A percentile compares a stretch with the other conserved stretches of the same genome.
Evolutionary conservation across 2,329 filamentous ascomycete species (phyloP).

Genomic region (Penicillium sumatraense): DNA sequence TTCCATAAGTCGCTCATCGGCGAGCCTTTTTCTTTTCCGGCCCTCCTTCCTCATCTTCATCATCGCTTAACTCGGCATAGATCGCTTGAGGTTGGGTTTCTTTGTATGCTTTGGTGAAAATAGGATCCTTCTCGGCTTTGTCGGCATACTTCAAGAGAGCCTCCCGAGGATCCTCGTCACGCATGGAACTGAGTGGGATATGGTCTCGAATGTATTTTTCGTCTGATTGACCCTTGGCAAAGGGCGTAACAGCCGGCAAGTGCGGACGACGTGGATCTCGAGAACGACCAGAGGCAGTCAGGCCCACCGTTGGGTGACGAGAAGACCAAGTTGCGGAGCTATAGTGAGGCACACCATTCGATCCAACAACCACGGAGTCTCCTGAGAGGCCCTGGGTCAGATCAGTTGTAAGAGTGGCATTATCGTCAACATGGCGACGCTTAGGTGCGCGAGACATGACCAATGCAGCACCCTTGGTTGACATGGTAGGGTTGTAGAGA

Average conservation of each 20-base stretch:
- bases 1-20: constrained; percentile 30
- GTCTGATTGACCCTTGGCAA: constrained; percentile 87
- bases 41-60: constrained; percentile 69
- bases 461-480: constrained; percentile 77
- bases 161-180: constrained; percentile 94
- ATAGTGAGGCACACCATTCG: constrained; percentile 73
- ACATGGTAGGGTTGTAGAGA: constrained; percentile 86
- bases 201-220: constrained; percentile 85
- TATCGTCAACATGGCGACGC: constrained; percentile 92
- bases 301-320: constrained; percentile 70
- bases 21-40: constrained; percentile 66
- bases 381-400: constrained; percentile 79
- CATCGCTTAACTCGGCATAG: constrained; percentile 87
- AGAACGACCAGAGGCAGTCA: constrained; percentile 77
- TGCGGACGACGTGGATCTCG: constrained; percentile 84
- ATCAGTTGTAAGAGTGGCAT: constrained; percentile 84
- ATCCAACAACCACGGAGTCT: constrained; percentile 76
- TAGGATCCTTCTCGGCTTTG: constrained; percentile 86
- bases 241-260: constrained; percentile 82
- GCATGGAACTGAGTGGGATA: constrained; percentile 88
- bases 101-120: constrained; percentile 94
- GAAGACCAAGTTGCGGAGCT: constrained; percentile 66
- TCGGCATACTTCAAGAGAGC: constrained; percentile 94
- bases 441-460: constrained; percentile 95
- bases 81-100: constrained; percentile 90